Evolutionary conservation across 805 yeast genomes (phyloP).

Genomic region (Barnettozyma pratensis): DNA sequence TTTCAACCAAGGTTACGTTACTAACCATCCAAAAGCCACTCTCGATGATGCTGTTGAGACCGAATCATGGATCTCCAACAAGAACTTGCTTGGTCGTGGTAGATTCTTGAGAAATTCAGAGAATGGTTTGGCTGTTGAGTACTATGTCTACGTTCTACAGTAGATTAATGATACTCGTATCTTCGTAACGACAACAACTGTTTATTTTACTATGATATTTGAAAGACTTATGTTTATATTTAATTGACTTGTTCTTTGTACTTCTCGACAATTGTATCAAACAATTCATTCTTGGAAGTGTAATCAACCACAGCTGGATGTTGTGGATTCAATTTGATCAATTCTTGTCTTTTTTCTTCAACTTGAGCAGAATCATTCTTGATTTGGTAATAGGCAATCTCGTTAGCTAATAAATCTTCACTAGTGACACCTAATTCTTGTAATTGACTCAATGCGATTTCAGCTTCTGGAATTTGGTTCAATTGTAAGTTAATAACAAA

Average conservation of each 20-base stretch:
- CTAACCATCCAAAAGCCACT: slow-evolving; percentile 40
- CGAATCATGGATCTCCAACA: slow-evolving; percentile 46
- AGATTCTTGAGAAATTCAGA: slow-evolving; percentile 45
- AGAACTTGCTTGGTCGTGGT: slow-evolving; percentile 54
- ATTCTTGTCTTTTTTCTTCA: slow-evolving; percentile 39
- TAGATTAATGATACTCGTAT: background rate
- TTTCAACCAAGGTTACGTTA: slow-evolving; percentile 44
- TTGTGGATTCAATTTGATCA: slow-evolving; percentile 43
- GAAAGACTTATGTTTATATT: background rate
- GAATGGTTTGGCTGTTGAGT: slow-evolving; percentile 48
- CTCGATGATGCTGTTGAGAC: slow-evolving; percentile 38
- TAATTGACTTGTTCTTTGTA: slow-evolving; percentile 31
- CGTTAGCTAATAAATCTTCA: slow-evolving; percentile 54
- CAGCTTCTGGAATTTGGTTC: slow-evolving; percentile 78
- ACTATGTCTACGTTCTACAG: slow-evolving; percentile 34
- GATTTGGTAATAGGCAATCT: slow-evolving; percentile 57
- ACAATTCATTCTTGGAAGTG: slow-evolving; percentile 54
- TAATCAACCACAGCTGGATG: slow-evolving; percentile 57
- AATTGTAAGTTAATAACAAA: slow-evolving; percentile 74
- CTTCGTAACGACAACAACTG: background rate
- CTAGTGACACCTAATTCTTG: slow-evolving; percentile 35
- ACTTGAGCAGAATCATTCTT: slow-evolving; percentile 36
- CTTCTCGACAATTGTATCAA: slow-evolving; percentile 65
- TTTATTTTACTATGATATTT: background rate
- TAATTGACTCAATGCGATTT: slow-evolving; percentile 49